Evolutionary conservation across 805 yeast species (phyloP).

Genomic region (Scheffersomyces ergatensis): DNA sequence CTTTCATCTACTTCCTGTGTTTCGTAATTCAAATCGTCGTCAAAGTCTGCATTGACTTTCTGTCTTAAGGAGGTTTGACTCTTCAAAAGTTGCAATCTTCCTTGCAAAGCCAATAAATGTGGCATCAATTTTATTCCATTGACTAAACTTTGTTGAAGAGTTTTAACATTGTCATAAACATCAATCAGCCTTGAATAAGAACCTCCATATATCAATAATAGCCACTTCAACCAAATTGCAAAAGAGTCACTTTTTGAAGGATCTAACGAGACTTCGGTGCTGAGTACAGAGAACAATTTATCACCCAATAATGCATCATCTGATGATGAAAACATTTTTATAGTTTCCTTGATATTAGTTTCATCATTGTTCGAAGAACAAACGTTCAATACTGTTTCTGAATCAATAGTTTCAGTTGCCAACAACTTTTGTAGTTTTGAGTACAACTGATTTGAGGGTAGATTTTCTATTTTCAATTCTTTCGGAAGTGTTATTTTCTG

Average conservation of each 20-base stretch:
- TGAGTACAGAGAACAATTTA: slow-evolving; percentile 24
- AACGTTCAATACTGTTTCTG: slow-evolving; percentile 16
- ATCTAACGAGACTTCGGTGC: slow-evolving; percentile 23
- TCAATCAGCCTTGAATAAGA: slow-evolving; percentile 52
- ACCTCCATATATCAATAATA: slow-evolving; percentile 68
- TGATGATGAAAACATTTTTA: slow-evolving; percentile 30
- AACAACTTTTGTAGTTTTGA: slow-evolving; percentile 14
- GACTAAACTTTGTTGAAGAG: slow-evolving; percentile 55
- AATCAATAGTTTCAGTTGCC: slow-evolving; percentile 4
- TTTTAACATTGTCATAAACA: slow-evolving; percentile 53
- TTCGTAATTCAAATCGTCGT: slow-evolving; percentile 1
- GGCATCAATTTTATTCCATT: slow-evolving; percentile 60
- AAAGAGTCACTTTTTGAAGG: slow-evolving; percentile 25
- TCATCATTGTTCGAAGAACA: slow-evolving; percentile 30
- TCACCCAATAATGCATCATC: slow-evolving; percentile 26
- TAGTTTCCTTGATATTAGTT: slow-evolving; percentile 25
- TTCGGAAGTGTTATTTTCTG: slow-evolving; percentile 5
- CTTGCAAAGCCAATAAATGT: slow-evolving; percentile 75
- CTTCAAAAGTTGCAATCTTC: slow-evolving; percentile 73
- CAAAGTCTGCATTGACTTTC: slow-evolving; percentile 1
- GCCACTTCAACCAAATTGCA: slow-evolving; percentile 77
- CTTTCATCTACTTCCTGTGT: slow-evolving; percentile 15
- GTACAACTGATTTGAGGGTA: slow-evolving; percentile 19
- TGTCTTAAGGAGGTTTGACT: slow-evolving; percentile 71
- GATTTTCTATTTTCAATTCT: slow-evolving; percentile 15